phyloP scores from a whole-genome alignment of 495 filamentous ascomycete genomes.

The Penicillium bovifimosum region DNA sequence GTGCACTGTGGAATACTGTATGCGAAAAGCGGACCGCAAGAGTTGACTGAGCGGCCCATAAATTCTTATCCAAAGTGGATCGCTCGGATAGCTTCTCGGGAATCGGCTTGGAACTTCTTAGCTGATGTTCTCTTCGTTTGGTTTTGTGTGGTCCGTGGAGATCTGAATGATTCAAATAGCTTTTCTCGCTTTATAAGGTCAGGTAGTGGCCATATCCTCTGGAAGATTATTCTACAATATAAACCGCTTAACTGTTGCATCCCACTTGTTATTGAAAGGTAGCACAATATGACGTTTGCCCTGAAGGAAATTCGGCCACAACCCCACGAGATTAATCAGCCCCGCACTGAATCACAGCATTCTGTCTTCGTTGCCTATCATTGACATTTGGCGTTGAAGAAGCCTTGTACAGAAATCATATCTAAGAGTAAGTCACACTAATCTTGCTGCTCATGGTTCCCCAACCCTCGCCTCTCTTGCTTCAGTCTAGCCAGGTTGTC shows the following conservation, averaged over 20 bases:
- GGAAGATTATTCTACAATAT: too few relatives aligned
- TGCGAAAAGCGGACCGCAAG: background rate
- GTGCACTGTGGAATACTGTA: background rate
- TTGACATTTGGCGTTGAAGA: background rate
- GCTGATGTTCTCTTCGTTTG: background rate
- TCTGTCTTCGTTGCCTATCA: background rate
- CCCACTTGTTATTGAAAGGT: too few relatives aligned
- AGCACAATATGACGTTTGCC: conserved; percentile 9
- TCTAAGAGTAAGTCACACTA: background rate
- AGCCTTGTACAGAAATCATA: background rate
- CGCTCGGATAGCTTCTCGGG: background rate
- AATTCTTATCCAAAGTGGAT: background rate
- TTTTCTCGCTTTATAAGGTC: too few relatives aligned
- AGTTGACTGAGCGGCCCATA: background rate
- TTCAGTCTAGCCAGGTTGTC: background rate
- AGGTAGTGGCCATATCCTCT: too few relatives aligned
- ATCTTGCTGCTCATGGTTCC: background rate
- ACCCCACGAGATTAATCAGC: conserved; percentile 18
- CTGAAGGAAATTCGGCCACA: background rate
- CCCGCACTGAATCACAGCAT: conserved; percentile 5
- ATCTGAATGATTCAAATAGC: background rate
- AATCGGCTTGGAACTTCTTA: background rate
- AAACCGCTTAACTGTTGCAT: too few relatives aligned
- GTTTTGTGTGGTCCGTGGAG: too few relatives aligned
- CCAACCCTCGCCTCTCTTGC: background rate